Evolutionary conservation across 805 yeast genomes (phyloP), one percentile per base, ranked within the genome.

Genomic region (Candida hungchunana): DNA sequence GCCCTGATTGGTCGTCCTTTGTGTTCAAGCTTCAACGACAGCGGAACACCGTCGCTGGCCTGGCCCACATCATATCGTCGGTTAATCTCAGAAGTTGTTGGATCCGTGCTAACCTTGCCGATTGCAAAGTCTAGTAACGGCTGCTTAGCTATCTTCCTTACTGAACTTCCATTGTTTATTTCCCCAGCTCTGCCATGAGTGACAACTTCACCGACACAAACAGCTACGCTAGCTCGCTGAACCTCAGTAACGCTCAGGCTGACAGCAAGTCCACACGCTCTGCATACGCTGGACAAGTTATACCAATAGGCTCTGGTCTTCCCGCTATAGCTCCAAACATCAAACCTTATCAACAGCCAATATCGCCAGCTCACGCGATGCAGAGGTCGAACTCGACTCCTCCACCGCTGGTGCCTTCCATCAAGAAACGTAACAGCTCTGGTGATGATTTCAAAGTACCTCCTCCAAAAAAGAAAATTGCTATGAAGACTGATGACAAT

Each of bases 131-230:
- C n/a, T n/a, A n/a, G n/a, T n/a, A n/a, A n/a, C n/a, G n/a, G n/a
- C n/a, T n/a, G n/a, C n/a, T n/a, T n/a, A n/a, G n/a, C n/a, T n/a
- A n/a, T n/a, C n/a, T n/a, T n/a, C n/a, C n/a, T n/a, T n/a, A n/a
- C n/a, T n/a, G n/a, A n/a, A n/a, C n/a, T n/a, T n/a, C n/a, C n/a
- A n/a, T n/a, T n/a, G n/a, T n/a, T n/a, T n/a, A 24, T 6, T 4
- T 16, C 32, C 4, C 8, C 34, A 9, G 10, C 17, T n/a, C 15
- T 34, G 28, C 19, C 27, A 51, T 54, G 58, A 54, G 57, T 27
- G 53, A 53, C 28, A 43, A 54, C 43, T 54, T 54, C 45, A 52
- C 58, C 7, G 58, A 54, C 27, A 54, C 58, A 4, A 52, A 41
- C 30, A 48, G 35, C 36, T 54, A 51, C 28, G 58, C 53, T 10